Percentiles rank a stretch among this genome's conserved stretches.
Conservation (phyloP, 169 alveolate species). For the Eimeria acervulina region DNA sequence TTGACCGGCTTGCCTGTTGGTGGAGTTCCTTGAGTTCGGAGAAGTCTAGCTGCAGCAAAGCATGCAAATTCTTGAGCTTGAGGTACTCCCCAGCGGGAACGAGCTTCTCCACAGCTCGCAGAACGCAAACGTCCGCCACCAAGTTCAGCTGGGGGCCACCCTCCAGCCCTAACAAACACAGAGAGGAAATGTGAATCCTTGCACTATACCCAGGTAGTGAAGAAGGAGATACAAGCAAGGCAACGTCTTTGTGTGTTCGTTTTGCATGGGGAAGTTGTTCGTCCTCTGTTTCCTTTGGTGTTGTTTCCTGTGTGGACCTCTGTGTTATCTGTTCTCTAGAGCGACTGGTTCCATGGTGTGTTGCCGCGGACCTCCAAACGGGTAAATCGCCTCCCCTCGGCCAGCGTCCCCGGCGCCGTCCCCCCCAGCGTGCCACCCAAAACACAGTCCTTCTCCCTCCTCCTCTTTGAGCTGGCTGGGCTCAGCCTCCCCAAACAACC, state of each 20-base stretch:
- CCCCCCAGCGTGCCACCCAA: constrained; percentile 17
- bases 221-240: neutral
- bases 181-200: neutral
- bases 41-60: constrained; percentile 46
- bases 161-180: constrained; percentile 64
- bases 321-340: neutral
- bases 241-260: neutral
- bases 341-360: neutral
- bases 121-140: constrained; percentile 76
- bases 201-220: neutral
- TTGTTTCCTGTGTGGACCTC: neutral
- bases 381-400: constrained; percentile 64
- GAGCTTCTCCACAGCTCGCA: constrained; percentile 68
- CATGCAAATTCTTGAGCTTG: constrained; percentile 25
- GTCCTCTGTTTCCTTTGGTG: neutral
- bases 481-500: constrained; percentile 79
- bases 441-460: constrained; percentile 37
- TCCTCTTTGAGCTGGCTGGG: constrained; percentile 21
- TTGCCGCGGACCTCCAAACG: constrained; percentile 66
- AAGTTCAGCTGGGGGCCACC: constrained; percentile 71
- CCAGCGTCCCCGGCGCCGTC: neutral
- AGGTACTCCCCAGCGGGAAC: constrained; percentile 71
- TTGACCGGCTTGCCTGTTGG: constrained; percentile 31
- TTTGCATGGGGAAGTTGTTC: neutral
- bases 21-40: constrained; percentile 74